Conservation (phyloP, 305 asterid genomes). For the Fraxinus sp. region DNA sequence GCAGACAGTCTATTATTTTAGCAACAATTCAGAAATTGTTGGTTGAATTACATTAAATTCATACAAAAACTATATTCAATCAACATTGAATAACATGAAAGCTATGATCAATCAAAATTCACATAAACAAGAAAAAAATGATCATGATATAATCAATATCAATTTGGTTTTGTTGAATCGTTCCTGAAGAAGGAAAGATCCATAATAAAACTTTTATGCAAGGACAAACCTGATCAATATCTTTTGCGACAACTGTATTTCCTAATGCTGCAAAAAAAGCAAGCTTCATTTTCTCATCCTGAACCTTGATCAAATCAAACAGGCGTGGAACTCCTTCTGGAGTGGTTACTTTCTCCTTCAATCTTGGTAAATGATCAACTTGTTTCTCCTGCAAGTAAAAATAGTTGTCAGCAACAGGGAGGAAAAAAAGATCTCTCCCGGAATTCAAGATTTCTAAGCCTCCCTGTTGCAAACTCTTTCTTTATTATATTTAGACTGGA, state of each 20-base stretch:
- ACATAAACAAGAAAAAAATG: background rate
- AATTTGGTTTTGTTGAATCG: background rate
- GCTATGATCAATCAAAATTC: background rate
- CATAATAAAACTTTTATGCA: background rate
- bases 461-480: background rate
- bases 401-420: constrained; percentile 2
- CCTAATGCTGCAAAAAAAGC: constrained; percentile 83
- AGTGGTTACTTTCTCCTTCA: constrained; percentile 65
- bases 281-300: constrained; percentile 86
- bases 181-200: constrained; percentile 2
- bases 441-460: background rate
- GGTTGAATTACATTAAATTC: background rate
- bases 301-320: constrained; percentile 83
- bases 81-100: background rate
- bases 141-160: background rate
- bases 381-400: constrained; percentile 79
- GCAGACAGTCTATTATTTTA: background rate
- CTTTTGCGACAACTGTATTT: constrained; percentile 76
- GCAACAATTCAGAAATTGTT: background rate
- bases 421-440: background rate
- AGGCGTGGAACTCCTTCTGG: constrained; percentile 86
- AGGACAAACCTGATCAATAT: constrained; percentile 72
- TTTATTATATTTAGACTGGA: constrained; percentile 10
- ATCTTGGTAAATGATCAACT: constrained; percentile 45
- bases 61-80: background rate